Evolutionary conservation across 2,329 filamentous ascomycete genomes (phyloP), one percentile per base, ranked within the genome.

Genomic region (Stagonosporopsis cucurbitacearum): DNA sequence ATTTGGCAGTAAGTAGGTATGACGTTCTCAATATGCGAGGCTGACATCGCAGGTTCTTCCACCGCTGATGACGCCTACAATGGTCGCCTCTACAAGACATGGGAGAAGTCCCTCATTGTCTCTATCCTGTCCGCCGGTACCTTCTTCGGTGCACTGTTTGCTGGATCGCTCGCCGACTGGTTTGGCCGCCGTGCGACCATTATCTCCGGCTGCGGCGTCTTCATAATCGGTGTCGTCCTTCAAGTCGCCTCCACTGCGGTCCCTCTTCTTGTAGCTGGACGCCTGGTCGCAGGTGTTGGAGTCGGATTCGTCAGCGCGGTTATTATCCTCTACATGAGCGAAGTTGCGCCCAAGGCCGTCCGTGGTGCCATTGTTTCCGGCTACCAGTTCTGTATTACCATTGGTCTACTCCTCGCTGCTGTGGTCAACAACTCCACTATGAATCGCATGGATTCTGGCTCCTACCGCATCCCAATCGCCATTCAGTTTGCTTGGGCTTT

Each of bases 51-150:
- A 73, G 93, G 59, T 85, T 90, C 65, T 8, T 70, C 69, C 4
- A 59, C 51, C 54, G 56, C 59, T 40, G 71, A 62, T 61, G 72
- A 54, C 33, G 88, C 50, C 74, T 80, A 47, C 56, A 62, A 68
- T 45, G 64, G 64, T 32, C 67, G 63, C 22, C 58, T 73, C 78
- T 71, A 74, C 54, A 61, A 59, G 17, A 73, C 74, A 9, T 66
- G 64, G 62, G 81, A 94, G 73, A 85, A 87, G 39, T 88, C 90
- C 23, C 80, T 89, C 59, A 88, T 93, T 50, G 90, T 94, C 41
- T 89, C 91, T 12, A 94, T 96, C 60, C 82, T 96, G 40, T 95
- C 90, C 55, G 89, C 87, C 22, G 91, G 92, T 32, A 95, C 91
- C n/a, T 87, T 91, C 65, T 78, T 91, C 50, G 92, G 91, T 44